Conservation (phyloP, 805 yeast species). For the Ogataea kodamae region DNA sequence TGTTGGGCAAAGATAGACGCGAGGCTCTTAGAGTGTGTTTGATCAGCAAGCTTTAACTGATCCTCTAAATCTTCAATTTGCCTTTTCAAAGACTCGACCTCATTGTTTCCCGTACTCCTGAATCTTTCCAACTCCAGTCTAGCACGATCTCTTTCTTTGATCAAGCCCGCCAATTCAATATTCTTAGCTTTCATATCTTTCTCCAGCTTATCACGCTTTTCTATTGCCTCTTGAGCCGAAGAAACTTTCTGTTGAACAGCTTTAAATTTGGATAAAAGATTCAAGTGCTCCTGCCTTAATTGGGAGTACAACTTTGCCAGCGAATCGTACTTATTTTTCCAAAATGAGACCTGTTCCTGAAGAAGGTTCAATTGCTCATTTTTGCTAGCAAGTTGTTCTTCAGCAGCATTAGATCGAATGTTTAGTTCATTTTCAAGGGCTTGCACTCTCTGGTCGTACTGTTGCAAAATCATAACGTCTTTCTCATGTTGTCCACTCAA, state of each 20-base stretch:
- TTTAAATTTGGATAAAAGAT: conserved; percentile 71
- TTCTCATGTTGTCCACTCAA: conserved; percentile 73
- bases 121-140: conserved; percentile 73
- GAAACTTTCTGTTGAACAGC: conserved; percentile 83
- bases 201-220: conserved; percentile 76
- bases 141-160: conserved; percentile 86
- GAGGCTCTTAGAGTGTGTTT: conserved; percentile 60
- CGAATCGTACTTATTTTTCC: conserved; percentile 86
- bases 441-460: conserved; percentile 82
- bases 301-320: conserved; percentile 88
- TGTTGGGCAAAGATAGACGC: conserved; percentile 58
- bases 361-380: conserved; percentile 39
- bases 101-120: conserved; percentile 60
- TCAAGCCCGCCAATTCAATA: conserved; percentile 82
- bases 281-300: conserved; percentile 86
- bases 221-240: conserved; percentile 84
- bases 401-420: conserved; percentile 58
- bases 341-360: conserved; percentile 70
- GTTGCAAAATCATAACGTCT: conserved; percentile 68
- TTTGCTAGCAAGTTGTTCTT: conserved; percentile 70
- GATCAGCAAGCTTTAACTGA: conserved; percentile 56
- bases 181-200: conserved; percentile 82
- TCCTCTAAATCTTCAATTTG: conserved; percentile 59
- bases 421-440: conserved; percentile 70
- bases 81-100: conserved; percentile 61